These are phyloP conservation scores for Coffea eugenioides DNA, from an alignment of 257 asterid species.

Conservation along the genomic window DNA sequence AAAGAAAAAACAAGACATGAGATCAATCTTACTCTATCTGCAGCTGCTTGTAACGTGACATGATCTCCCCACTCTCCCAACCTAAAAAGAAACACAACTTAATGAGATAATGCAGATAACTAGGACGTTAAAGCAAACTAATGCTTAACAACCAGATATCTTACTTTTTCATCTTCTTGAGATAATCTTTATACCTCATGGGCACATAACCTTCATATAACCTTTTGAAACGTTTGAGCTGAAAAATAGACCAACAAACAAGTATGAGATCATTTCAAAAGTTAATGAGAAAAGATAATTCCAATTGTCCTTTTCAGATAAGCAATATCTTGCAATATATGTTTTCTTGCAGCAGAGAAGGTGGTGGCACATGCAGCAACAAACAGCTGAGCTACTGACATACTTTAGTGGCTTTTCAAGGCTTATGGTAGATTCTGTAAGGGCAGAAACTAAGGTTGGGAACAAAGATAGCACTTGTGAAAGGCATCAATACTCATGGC, in stretches of 20 bases:
- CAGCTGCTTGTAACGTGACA: conserved; percentile 97
- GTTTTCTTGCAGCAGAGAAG: not conserved
- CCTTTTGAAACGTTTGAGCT: conserved; percentile 70
- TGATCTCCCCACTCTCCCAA: conserved; percentile 98
- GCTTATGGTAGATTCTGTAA: not conserved
- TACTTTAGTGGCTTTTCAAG: not conserved
- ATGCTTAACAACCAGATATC: conserved; percentile 11
- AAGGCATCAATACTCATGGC: too few relatives aligned
- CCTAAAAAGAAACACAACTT: conserved; percentile 38
- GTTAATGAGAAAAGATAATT: not conserved
- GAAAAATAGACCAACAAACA: conserved; percentile 24
- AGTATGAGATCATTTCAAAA: not conserved
- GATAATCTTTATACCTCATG: conserved; percentile 73
- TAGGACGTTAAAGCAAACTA: not conserved
- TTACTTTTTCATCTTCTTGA: conserved; percentile 86
- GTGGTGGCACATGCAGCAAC: not conserved
- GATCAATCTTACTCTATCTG: conserved; percentile 68
- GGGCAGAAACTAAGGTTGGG: not conserved
- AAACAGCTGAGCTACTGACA: not conserved
- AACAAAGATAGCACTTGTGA: too few relatives aligned
- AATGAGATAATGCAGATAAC: not conserved
- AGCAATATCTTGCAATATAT: not conserved
- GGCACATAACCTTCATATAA: conserved; percentile 91
- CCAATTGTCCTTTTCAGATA: not conserved
- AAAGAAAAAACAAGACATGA: conserved; percentile 2